Conservation (phyloP, 2,329 filamentous ascomycete genomes). For the Epichloe bromicola region DNA sequence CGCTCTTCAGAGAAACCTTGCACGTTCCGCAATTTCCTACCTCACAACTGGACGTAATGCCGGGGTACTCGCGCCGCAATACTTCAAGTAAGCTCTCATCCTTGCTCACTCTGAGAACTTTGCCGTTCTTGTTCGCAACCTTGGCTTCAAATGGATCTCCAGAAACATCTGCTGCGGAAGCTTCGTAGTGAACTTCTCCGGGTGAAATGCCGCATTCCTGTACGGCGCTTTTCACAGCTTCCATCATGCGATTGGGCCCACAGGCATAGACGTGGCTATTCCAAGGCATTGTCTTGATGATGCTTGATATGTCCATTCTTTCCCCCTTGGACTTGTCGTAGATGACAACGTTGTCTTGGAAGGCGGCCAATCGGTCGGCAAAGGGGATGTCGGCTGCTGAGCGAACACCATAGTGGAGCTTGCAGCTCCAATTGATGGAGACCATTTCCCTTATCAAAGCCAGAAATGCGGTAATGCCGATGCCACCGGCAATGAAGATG, state of each 20-base stretch:
- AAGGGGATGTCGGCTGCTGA: constrained; percentile 42
- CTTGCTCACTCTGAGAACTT: constrained; percentile 29
- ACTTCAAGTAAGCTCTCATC: constrained; percentile 39
- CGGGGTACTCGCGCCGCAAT: constrained; percentile 28
- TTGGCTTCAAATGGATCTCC: constrained; percentile 49
- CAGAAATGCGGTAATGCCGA: constrained; percentile 55
- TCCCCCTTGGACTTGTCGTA: constrained; percentile 40
- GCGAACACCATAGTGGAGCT: constrained; percentile 47
- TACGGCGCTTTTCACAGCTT: constrained; percentile 31
- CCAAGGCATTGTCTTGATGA: constrained; percentile 34
- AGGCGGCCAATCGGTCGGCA: constrained; percentile 27
- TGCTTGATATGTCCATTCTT: constrained; percentile 38
- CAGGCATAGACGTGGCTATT: constrained; percentile 49
- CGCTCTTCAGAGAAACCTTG: constrained; percentile 27
- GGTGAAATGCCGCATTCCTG: constrained; percentile 28
- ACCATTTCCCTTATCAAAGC: constrained; percentile 29
- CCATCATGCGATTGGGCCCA: constrained; percentile 44
- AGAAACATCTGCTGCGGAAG: constrained; percentile 38
- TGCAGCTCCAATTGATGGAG: constrained; percentile 33
- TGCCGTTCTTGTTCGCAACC: constrained; percentile 27
- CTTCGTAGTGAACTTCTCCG: constrained; percentile 46
- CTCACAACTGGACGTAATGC: constrained; percentile 36
- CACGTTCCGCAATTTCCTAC: constrained; percentile 44
- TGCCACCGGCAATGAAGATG: constrained; percentile 50
- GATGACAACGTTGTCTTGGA: constrained; percentile 30